A percentile compares a stretch with the other conserved stretches of the same genome.
Conservation (phyloP, 192 early-diverging fungal genomes). For the Phycomyces nitens region DNA sequence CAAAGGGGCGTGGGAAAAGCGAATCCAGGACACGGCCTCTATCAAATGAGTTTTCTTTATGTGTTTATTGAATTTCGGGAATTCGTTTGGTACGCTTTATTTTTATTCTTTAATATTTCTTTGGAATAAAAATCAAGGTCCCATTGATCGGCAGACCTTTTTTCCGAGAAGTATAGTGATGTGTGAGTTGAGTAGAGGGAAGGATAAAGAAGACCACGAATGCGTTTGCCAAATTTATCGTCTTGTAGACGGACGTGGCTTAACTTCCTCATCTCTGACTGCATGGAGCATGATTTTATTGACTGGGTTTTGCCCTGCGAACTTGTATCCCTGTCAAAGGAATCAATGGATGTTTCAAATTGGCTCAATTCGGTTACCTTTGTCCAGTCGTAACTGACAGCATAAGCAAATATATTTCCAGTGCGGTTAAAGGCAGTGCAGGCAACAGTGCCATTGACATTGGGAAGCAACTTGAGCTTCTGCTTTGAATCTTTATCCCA, state of each 20-base stretch:
- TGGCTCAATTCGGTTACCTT: too few species aligned
- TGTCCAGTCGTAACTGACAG: conserved; percentile 84
- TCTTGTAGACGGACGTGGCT: conserved; percentile 55
- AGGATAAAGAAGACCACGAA: too few species aligned
- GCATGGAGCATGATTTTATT: conserved; percentile 59
- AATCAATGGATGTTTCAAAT: neutral
- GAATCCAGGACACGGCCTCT: neutral
- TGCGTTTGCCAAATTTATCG: conserved; percentile 16
- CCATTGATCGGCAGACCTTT: too few species aligned
- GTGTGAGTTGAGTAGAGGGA: too few species aligned
- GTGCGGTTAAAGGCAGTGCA: conserved; percentile 70
- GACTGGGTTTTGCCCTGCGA: conserved; percentile 63
- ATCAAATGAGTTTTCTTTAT: neutral
- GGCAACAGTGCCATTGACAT: conserved; percentile 66
- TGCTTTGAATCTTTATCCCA: conserved; percentile 95
- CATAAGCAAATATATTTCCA: conserved; percentile 91
- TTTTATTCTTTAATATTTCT: neutral
- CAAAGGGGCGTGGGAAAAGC: neutral
- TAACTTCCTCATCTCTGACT: conserved; percentile 73
- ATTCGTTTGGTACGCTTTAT: neutral
- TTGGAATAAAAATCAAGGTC: neutral
- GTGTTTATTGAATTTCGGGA: neutral
- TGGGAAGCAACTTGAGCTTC: conserved; percentile 70
- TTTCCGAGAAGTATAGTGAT: too few species aligned
- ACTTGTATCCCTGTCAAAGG: conserved; percentile 9